A percentile compares a stretch with the other conserved stretches of the same genome.
These are phyloP conservation scores for Corylus heterophylla DNA, from an alignment of 306 rosid species.

Conservation along the genomic window DNA sequence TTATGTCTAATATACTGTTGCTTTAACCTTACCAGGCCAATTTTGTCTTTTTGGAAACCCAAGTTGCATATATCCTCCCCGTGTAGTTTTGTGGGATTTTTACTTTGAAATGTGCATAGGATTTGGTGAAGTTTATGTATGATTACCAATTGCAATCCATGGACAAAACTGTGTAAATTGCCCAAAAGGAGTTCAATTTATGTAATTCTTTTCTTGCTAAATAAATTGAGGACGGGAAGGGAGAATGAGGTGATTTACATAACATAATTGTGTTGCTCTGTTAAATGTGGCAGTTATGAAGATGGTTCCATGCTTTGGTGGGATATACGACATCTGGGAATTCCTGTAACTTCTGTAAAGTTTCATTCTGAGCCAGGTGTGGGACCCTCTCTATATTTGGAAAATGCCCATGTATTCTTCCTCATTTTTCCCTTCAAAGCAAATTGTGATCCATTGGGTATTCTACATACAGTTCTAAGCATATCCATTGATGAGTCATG, in stretches of 20 bases:
- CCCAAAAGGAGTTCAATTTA: neutral
- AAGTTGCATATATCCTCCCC: neutral
- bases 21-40: neutral
- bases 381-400: slow-evolving; percentile 6
- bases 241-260: neutral
- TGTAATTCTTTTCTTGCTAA: too few relatives aligned
- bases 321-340: slow-evolving; percentile 75
- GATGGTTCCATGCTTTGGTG: slow-evolving; percentile 99
- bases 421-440: slow-evolving; percentile 8
- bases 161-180: slow-evolving; percentile 3
- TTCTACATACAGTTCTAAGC: slow-evolving; percentile 68
- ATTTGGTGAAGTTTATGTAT: neutral
- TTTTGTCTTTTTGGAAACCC: neutral
- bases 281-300: slow-evolving; percentile 60
- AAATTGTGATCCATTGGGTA: slow-evolving; percentile 12
- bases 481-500: slow-evolving; percentile 65
- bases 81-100: neutral
- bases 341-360: slow-evolving; percentile 70
- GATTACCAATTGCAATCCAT: neutral
- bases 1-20: neutral
- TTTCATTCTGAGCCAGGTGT: slow-evolving; percentile 91
- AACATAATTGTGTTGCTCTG: slow-evolving; percentile 3
- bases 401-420: neutral
- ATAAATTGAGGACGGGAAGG: neutral
- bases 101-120: neutral